Evolutionary conservation across 768 basidiomycete genomes (phyloP), one percentile per base, ranked within the genome.

Genomic region (Mrakia blollopis): DNA sequence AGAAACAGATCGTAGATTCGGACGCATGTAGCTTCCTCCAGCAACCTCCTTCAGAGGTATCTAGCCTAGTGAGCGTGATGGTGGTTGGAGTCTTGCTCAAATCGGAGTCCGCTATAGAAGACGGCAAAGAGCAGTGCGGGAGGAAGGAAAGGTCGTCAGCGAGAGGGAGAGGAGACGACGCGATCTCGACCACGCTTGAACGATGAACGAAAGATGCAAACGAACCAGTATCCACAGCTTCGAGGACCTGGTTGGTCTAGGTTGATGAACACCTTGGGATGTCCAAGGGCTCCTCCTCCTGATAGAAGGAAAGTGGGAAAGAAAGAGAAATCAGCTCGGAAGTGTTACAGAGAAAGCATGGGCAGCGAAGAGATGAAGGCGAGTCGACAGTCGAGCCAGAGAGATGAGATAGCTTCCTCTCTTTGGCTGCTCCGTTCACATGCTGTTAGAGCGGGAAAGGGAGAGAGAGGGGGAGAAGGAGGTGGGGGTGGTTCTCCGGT

Each of bases 261-360:
- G 86, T 98, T 98, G 83, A 99, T 94, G 82, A 88, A 98, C 78
- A 98, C 89, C 86, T 94, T 95, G 8, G 97, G 97, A 83, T 99
- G 97, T 32, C 97, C 97, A 39, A 99, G 87, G 61, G 97, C 89
- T 16, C 96, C 97, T 82, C 90, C 91, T 84, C 96, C 96, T 98
- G 37, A 0, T 8, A 35, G 23, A 30, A 23, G 37, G 10, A 28
- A 25, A 3, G 21, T 2, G 44, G 44, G 44, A 44, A 44, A 28
- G 61, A 35, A 47, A 23, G 28, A 3, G 25, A 28, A 39, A 11
- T 50, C n/a, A 37, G 35, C 23, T 37, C n/a, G 62, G n/a, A n/a
- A n/a, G n/a, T n/a, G n/a, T n/a, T n/a, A n/a, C n/a, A n/a, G n/a
- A n/a, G n/a, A n/a, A n/a, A n/a, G n/a, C n/a, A n/a, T n/a, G n/a